A percentile compares a stretch with the other conserved stretches of the same genome.
Evolutionary conservation across 192 early-diverging fungal species (phyloP).

Genomic region (Tieghemiomyces parasiticus): DNA sequence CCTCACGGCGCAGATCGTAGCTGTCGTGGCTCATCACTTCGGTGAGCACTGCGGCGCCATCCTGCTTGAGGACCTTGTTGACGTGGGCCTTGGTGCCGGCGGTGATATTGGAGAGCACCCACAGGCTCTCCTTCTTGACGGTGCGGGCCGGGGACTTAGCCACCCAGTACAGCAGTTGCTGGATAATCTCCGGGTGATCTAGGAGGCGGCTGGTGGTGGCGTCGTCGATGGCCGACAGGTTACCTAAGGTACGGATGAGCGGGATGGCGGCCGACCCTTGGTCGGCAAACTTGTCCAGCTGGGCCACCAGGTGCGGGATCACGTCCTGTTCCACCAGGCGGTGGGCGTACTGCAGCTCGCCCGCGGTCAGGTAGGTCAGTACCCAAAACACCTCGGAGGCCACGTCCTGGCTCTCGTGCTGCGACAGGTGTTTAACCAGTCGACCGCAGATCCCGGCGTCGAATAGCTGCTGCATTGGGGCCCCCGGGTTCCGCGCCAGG

Average conservation of each 20-base stretch:
- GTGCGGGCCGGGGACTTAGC: slow-evolving; percentile 20
- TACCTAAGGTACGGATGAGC: slow-evolving; percentile 46
- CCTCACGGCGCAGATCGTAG: slow-evolving; percentile 56
- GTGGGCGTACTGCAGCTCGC: slow-evolving; percentile 28
- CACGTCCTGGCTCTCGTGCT: slow-evolving; percentile 25
- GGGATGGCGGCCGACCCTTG: slow-evolving; percentile 33
- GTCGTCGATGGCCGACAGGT: slow-evolving; percentile 48
- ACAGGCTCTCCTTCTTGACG: slow-evolving; percentile 53
- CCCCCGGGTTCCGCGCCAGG: slow-evolving; percentile 43
- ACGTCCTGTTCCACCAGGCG: slow-evolving; percentile 23
- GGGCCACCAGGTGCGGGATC: slow-evolving; percentile 15
- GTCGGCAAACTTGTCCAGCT: neutral
- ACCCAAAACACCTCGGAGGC: slow-evolving; percentile 54
- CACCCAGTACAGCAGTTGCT: slow-evolving; percentile 19
- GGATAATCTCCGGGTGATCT: slow-evolving; percentile 29
- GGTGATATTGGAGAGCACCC: slow-evolving; percentile 56
- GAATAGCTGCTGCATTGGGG: slow-evolving; percentile 34
- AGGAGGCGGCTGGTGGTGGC: slow-evolving; percentile 34
- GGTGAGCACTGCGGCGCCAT: slow-evolving; percentile 33
- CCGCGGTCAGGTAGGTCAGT: slow-evolving; percentile 41
- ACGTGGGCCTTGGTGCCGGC: slow-evolving; percentile 27
- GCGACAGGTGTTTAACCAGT: slow-evolving; percentile 32
- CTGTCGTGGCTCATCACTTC: slow-evolving; percentile 38
- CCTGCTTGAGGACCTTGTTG: slow-evolving; percentile 33
- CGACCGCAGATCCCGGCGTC: slow-evolving; percentile 24